phyloP scores from a whole-genome alignment of 1,284 basidiomycete genomes.

The Rhizoctonia solani region DNA sequence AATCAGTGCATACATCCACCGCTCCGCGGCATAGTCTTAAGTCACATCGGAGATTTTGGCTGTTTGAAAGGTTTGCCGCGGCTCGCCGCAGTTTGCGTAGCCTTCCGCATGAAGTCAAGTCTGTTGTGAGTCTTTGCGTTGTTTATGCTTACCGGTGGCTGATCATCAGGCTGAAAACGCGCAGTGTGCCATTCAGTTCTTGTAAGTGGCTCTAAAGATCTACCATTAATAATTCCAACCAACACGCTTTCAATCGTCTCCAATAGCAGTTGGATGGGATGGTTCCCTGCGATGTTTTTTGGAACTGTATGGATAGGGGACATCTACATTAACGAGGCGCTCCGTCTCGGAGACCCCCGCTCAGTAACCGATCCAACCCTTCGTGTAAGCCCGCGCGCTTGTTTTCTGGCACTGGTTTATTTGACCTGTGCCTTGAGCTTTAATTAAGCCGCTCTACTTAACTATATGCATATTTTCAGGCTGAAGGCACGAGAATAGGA shows the following conservation, averaged over 20 bases:
- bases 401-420: background rate
- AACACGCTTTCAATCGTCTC: background rate
- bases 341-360: conserved; percentile 42
- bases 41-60: background rate
- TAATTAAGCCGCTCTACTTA: background rate
- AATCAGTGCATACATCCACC: conserved; percentile 64
- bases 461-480: conserved; percentile 43
- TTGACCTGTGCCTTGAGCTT: background rate
- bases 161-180: background rate
- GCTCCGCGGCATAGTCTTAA: conserved; percentile 43
- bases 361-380: conserved; percentile 41
- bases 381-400: background rate
- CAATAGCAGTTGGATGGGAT: conserved; percentile 73
- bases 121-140: conserved; percentile 63
- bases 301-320: conserved; percentile 85
- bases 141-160: conserved; percentile 20
- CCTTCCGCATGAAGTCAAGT: conserved; percentile 74
- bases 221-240: background rate
- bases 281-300: conserved; percentile 91
- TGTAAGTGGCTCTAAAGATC: conserved; percentile 57
- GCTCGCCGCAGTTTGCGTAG: conserved; percentile 70
- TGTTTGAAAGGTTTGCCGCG: conserved; percentile 44
- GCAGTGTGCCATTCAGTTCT: conserved; percentile 82
- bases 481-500: conserved; percentile 53
- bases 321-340: conserved; percentile 62